Evolutionary conservation across 2,329 filamentous ascomycete species (phyloP), one percentile per base, ranked within the genome.

Genomic region (Colletotrichum lini): DNA sequence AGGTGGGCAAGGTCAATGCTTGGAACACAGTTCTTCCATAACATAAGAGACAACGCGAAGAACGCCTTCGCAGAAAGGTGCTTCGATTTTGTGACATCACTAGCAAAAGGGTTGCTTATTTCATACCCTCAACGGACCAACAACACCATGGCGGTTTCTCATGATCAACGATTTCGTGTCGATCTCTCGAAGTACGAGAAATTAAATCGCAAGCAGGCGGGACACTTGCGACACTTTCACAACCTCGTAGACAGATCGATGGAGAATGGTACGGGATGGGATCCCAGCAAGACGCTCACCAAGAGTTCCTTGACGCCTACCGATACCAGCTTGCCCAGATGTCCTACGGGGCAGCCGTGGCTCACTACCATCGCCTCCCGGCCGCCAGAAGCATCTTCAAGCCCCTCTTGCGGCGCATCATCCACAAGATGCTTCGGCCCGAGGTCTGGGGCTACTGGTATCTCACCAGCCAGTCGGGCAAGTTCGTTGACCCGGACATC

Each of bases 401-500:
- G 4, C 26, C 26, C 4, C 26, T 26, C 3, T 26, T 26, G 4
- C 42, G 42, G 15, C 12, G 42, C 42, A 45, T 18, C 42, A 45
- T 45, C 15, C 15, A 45, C 42, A 45, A 45, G 42, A 18, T 13
- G 42, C 42, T 45, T 13, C 42, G 42, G 13, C 12, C 42, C 42
- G 15, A 45, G 2, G 42, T 45, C 42, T 45, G 42, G 42, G 15
- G 42, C 15, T 18, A 18, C 4, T 18, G 42, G 12, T 45, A 18
- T 13, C 42, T 78, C n/a, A 80, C 80, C 2, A 79, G 76, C 35
- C 79, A 80, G 30, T 77, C 78, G 1, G 82, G 82, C 0, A 77
- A 74, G 4, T 35, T 60, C 2, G 73, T 79, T 1, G 80, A 84
- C 67, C 83, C 82, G 2, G 78, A 80, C 62, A 64, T 83, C 2